phyloP scores from a whole-genome alignment of 2,329 filamentous ascomycete species.

The Chaetomiaceae sp. region DNA sequence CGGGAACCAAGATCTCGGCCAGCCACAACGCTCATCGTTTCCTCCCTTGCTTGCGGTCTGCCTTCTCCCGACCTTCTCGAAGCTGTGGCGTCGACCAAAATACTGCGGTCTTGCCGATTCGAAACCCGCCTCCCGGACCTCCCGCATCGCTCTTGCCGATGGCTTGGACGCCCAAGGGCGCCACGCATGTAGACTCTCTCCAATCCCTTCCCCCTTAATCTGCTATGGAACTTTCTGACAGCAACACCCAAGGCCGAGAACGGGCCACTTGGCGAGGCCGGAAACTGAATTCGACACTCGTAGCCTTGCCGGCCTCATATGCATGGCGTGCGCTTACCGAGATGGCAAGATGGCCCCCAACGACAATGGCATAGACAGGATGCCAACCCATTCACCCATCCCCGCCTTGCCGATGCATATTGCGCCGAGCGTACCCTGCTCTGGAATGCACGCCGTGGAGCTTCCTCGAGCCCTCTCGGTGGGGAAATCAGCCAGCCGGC shows the following conservation, averaged over 20 bases:
- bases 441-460: no score
- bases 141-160: no score
- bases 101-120: not conserved
- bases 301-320: not conserved
- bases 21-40: not conserved
- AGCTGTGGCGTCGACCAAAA: not conserved
- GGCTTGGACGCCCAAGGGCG: no score
- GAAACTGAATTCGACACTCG: no score
- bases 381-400: not conserved
- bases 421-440: not conserved
- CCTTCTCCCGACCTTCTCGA: constrained; percentile 7
- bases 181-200: not conserved
- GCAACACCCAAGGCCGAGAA: not conserved
- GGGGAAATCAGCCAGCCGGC: not conserved
- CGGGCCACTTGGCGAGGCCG: not conserved
- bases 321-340: not conserved
- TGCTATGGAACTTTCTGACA: not conserved
- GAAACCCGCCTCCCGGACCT: not conserved
- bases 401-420: not conserved
- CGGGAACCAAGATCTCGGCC: constrained; percentile 2
- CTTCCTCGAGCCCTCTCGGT: not conserved
- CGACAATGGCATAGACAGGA: not conserved
- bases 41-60: not conserved
- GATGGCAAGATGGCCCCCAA: not conserved
- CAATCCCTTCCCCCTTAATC: not conserved